These are phyloP conservation scores for Kluyveromyces lactis DNA, from an alignment of 805 yeast genomes.

Conservation along the genomic window DNA sequence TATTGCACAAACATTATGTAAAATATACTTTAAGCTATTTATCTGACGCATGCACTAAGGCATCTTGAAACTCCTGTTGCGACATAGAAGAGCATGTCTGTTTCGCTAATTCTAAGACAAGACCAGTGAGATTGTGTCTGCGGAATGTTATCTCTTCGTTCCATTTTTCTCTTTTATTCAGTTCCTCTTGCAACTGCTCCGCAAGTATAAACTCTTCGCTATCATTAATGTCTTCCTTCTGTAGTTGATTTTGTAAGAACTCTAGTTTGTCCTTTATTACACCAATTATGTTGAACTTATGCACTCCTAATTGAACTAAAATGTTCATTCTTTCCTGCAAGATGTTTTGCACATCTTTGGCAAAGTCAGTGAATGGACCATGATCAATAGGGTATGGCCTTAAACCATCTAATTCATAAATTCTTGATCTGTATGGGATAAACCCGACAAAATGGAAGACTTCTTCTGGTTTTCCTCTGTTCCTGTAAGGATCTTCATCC, in stretches of 20 bases:
- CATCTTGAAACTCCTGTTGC: slow-evolving; percentile 30
- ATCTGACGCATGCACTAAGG: not conserved
- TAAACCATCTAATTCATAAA: slow-evolving; percentile 59
- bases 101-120: slow-evolving; percentile 39
- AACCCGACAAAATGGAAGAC: slow-evolving; percentile 56
- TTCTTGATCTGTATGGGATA: slow-evolving; percentile 32
- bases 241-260: slow-evolving; percentile 32
- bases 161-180: slow-evolving; percentile 44
- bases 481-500: slow-evolving; percentile 30
- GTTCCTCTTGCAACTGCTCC: slow-evolving; percentile 29
- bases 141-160: slow-evolving; percentile 45
- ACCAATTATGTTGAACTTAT: slow-evolving; percentile 50
- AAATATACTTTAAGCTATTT: not conserved
- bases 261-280: slow-evolving; percentile 43
- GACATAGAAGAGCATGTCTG: slow-evolving; percentile 30
- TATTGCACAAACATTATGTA: too few relatives aligned
- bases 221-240: slow-evolving; percentile 23
- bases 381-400: slow-evolving; percentile 42
- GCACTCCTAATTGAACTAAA: slow-evolving; percentile 32
- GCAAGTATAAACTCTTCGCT: slow-evolving; percentile 3
- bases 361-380: slow-evolving; percentile 30
- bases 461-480: slow-evolving; percentile 34
- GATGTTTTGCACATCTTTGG: slow-evolving; percentile 35
- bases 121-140: slow-evolving; percentile 44
- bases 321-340: slow-evolving; percentile 39